phyloP scores from a whole-genome alignment of 2,329 filamentous ascomycete species.

The Amauroascus niger region DNA sequence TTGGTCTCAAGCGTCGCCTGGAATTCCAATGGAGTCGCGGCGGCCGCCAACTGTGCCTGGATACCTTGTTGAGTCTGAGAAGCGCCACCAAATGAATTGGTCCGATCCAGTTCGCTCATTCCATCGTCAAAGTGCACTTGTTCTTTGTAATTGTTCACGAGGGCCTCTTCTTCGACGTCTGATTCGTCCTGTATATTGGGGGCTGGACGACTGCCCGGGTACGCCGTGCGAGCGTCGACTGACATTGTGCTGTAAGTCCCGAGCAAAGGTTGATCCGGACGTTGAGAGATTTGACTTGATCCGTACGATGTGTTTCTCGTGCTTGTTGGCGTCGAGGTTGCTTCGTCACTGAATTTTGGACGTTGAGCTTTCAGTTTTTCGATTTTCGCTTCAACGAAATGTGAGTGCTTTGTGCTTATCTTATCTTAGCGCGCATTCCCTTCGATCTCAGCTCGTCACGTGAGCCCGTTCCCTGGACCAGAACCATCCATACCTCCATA shows the following conservation, averaged over 20 bases:
- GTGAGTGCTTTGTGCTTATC: conserved; percentile 35
- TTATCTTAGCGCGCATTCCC: conserved; percentile 30
- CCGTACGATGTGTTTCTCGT: background rate
- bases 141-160: conserved; percentile 92
- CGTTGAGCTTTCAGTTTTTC: conserved; percentile 13
- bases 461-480: no score
- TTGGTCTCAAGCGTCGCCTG: conserved; percentile 92
- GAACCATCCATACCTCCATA: no score
- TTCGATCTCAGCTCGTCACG: conserved; percentile 12
- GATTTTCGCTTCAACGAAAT: conserved; percentile 35
- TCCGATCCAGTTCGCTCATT: conserved; percentile 70
- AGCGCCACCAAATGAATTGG: conserved; percentile 57
- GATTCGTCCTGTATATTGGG: conserved; percentile 61
- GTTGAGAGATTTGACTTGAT: background rate
- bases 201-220: conserved; percentile 34
- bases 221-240: conserved; percentile 26
- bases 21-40: conserved; percentile 91
- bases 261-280: background rate
- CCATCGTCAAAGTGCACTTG: conserved; percentile 90
- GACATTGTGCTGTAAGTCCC: conserved; percentile 33
- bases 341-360: conserved; percentile 5
- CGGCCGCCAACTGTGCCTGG: conserved; percentile 80
- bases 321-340: conserved; percentile 2
- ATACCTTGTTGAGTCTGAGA: conserved; percentile 73
- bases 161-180: conserved; percentile 89